A percentile compares a stretch with the other conserved stretches of the same genome.
These are phyloP conservation scores for Globisporangium cylindrosporum DNA, from an alignment of 352 stramenopile species.

Conservation along the genomic window DNA sequence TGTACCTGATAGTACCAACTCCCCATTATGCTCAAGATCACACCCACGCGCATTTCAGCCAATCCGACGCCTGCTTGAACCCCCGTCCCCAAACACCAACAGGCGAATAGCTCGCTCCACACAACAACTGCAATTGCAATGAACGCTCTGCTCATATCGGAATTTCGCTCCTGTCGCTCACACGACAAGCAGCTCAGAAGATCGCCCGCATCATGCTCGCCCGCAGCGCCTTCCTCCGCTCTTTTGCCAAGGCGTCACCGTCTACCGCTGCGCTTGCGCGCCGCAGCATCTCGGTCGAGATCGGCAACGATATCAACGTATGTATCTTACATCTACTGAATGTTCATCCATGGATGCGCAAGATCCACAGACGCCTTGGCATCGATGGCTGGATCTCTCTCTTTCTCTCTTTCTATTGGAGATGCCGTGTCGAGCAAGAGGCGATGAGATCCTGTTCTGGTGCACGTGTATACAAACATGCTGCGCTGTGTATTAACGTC, in stretches of 20 bases:
- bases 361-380: not conserved
- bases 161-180: slow-evolving; percentile 3
- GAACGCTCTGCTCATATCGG: slow-evolving; percentile 8
- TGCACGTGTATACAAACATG: not conserved
- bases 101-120: not conserved
- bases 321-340: not conserved
- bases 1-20: not conserved
- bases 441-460: not conserved
- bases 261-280: not conserved
- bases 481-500: not conserved
- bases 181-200: not conserved
- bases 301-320: slow-evolving; percentile 32
- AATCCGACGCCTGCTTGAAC: slow-evolving; percentile 11
- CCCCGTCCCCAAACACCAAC: not conserved
- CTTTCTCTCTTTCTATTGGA: not conserved
- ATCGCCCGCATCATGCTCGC: slow-evolving; percentile 10
- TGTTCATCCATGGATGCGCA: not conserved
- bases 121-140: not conserved
- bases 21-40: too few species aligned
- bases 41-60: not conserved
- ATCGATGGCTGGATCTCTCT: not conserved
- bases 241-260: not conserved
- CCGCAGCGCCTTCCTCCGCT: slow-evolving; percentile 12
- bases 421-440: not conserved
- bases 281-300: slow-evolving; percentile 25